Evolutionary conservation across 768 basidiomycete species (phyloP), one percentile per base, ranked within the genome.

Genomic region (Baorangia bicolor): DNA sequence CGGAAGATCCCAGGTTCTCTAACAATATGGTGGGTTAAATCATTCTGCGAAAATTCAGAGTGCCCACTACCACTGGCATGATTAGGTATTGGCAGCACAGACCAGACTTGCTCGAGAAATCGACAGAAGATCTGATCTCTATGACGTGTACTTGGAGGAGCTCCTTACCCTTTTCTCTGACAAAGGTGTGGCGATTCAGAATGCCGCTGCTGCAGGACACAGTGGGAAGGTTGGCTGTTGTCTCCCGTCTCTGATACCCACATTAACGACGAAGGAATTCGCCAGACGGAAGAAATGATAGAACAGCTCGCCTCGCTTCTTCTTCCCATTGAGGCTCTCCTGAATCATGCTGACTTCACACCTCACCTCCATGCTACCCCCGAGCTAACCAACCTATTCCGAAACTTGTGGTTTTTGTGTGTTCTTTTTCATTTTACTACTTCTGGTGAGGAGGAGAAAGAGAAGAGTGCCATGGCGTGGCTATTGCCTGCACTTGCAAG

Each of bases 321-420:
- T 34, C 83, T 97, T 23, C 92, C 95, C 2, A 92, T 99, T 53
- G 94, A 96, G 65, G 88, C 92, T 1, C 80, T 97, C 23, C 79
- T 99, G 23, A 74, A 79, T 33, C 91, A 94, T 63, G 62, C 72
- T 14, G 84, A 87, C 56, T 90, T 89, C 69, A 78, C 80, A 42
- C 84, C 88, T 2, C 80, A 85, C 33, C 49, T 77, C 18, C 71
- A 78, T 27, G 72, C 85, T 20, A 77, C 85, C 1, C 66, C 83
- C 5, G 84, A 84, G 23, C 68, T 92, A 13, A 84, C 88, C 12
- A 76, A 84, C 5, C 75, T 93, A 21, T 98, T 97, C 81, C 84
- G 94, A 41, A 94, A 92, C 65, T 79, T 94, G 73, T 99, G 96
- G 96, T 94, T 95, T 72, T 73, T 98, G 20, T 94, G 92, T 67